Conservation (phyloP, 768 basidiomycete species). For the Boletus sensibilis region DNA sequence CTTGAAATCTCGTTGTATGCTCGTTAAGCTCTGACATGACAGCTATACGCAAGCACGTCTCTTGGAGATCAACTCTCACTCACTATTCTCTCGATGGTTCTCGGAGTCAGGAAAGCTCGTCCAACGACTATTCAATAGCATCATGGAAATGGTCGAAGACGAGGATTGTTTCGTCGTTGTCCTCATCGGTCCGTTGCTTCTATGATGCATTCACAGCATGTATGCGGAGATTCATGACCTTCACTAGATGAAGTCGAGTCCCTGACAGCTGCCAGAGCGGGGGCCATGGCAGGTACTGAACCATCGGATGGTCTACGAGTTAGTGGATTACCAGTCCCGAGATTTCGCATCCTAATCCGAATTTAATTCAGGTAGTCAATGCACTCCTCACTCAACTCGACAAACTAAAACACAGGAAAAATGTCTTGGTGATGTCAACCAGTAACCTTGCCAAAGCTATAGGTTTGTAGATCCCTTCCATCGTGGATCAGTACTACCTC, state of each 20-base stretch:
- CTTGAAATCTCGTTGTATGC: background rate
- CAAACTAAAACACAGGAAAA: constrained; percentile 89
- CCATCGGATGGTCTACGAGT: constrained; percentile 93
- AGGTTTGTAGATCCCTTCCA: constrained; percentile 47
- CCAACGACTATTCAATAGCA: constrained; percentile 84
- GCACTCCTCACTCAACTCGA: constrained; percentile 96
- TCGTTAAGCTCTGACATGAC: constrained; percentile 3
- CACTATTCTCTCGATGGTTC: constrained; percentile 98
- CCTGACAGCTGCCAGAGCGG: constrained; percentile 89
- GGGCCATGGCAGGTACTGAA: constrained; percentile 93
- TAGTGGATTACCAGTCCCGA: constrained; percentile 20
- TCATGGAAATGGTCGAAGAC: constrained; percentile 90
- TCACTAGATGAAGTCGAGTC: constrained; percentile 91
- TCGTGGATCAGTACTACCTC: background rate
- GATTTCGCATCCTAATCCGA: background rate
- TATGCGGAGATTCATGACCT: constrained; percentile 4
- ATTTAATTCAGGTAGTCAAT: constrained; percentile 81
- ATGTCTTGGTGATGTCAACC: constrained; percentile 94
- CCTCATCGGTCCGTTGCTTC: constrained; percentile 66
- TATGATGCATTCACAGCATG: background rate
- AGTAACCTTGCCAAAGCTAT: constrained; percentile 95
- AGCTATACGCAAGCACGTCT: constrained; percentile 87
- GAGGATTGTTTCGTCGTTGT: constrained; percentile 91
- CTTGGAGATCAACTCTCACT: constrained; percentile 97
- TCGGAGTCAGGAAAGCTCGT: constrained; percentile 99